phyloP scores from a whole-genome alignment of 75 land plant genomes.

The Pinus taeda region DNA sequence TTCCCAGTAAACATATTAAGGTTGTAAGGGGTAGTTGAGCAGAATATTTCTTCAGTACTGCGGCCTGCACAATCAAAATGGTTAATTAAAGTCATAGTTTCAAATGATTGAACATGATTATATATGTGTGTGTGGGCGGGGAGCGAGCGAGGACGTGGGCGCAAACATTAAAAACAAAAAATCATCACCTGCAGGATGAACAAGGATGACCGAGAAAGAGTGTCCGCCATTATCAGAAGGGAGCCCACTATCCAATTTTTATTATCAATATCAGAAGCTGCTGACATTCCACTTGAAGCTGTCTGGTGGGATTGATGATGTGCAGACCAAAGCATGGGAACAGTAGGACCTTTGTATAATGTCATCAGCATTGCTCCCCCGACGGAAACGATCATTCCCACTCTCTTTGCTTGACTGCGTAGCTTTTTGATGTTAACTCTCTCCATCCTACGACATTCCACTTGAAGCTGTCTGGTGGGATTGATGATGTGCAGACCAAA shows the following conservation, averaged over 20 bases:
- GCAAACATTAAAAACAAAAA: too few species aligned
- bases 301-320: conserved; percentile 5
- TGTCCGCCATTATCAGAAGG: conserved; percentile 39
- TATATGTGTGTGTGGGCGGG: too few species aligned
- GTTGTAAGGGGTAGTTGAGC: conserved; percentile 43
- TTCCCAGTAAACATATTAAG: conserved; percentile 34
- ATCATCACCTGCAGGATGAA: too few species aligned
- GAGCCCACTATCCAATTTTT: conserved; percentile 50
- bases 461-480: too few species aligned
- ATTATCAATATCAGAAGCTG: background rate
- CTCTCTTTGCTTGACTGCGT: conserved; percentile 55
- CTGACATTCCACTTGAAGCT: background rate
- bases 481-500: too few species aligned
- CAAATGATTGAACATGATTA: background rate
- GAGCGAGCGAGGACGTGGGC: too few species aligned
- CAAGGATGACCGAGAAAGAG: conserved; percentile 9
- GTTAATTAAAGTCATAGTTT: background rate
- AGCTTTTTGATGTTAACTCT: conserved; percentile 34
- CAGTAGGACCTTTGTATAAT: conserved; percentile 47
- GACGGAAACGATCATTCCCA: conserved; percentile 48
- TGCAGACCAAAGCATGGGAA: conserved; percentile 26
- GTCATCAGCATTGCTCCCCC: conserved; percentile 68
- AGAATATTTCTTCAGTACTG: conserved; percentile 36
- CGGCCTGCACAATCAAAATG: conserved; percentile 23
- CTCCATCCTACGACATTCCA: too few species aligned